Evolutionary conservation across 2,329 filamentous ascomycete genomes (phyloP).

Genomic region (Westerdykella sp.): DNA sequence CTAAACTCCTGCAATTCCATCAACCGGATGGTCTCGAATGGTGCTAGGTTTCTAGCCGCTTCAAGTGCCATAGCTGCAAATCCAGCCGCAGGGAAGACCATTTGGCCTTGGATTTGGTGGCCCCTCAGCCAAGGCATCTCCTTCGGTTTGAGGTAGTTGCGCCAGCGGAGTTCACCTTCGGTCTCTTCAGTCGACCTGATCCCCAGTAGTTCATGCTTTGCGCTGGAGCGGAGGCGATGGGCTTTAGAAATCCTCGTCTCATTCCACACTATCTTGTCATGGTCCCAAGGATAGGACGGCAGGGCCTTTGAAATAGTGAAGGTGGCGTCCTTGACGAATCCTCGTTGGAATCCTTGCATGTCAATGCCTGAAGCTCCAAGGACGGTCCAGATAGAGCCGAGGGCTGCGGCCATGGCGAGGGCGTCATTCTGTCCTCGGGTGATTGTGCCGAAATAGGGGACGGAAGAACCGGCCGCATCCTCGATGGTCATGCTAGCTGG

Average conservation of each 20-base stretch:
- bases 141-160: conserved; percentile 5
- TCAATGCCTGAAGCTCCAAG: conserved; percentile 15
- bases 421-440: conserved; percentile 12
- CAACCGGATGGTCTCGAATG: background rate
- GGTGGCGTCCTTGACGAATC: background rate
- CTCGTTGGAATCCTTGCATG: conserved; percentile 7
- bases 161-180: conserved; percentile 7
- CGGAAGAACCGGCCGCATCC: background rate
- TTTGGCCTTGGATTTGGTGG: conserved; percentile 20
- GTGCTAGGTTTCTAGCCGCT: conserved; percentile 3
- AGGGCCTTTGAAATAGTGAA: conserved; percentile 11
- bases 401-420: conserved; percentile 6
- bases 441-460: conserved; percentile 12
- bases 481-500: conserved; percentile 13
- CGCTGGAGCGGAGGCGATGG: background rate
- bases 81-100: conserved; percentile 43
- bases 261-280: conserved; percentile 8
- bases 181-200: background rate
- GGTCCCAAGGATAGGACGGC: conserved; percentile 24
- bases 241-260: conserved; percentile 3
- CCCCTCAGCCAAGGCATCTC: conserved; percentile 14
- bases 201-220: conserved; percentile 5
- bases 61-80: conserved; percentile 39
- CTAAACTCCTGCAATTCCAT: conserved; percentile 8
- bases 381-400: conserved; percentile 6